Conservation (phyloP, 2,329 filamentous ascomycete species). For the Colletotrichum liriopes region DNA sequence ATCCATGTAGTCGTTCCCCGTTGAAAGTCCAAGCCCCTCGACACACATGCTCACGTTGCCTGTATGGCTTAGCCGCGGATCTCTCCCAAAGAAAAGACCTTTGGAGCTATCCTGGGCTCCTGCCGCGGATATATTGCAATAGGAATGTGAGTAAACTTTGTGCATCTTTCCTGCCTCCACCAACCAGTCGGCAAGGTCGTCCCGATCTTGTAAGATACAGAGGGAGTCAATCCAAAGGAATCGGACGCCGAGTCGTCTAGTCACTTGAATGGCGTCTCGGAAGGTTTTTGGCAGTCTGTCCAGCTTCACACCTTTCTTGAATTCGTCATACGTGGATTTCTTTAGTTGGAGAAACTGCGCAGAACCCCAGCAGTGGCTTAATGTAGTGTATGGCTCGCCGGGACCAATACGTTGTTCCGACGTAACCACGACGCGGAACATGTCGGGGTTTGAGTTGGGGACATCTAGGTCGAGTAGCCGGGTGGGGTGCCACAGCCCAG, state of each 20-base stretch:
- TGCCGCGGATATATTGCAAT: conserved; percentile 44
- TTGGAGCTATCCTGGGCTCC: conserved; percentile 34
- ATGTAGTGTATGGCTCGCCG: background rate
- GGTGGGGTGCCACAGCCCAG: conserved; percentile 16
- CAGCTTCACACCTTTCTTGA: background rate
- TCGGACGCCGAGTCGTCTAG: conserved; percentile 9
- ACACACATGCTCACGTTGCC: background rate
- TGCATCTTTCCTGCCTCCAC: conserved; percentile 42
- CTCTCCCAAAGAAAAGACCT: conserved; percentile 23
- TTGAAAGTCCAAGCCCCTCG: background rate
- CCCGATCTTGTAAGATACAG: conserved; percentile 41
- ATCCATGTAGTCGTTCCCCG: background rate
- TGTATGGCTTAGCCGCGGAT: background rate
- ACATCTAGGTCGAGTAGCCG: conserved; percentile 11
- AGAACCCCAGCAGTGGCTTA: conserved; percentile 34
- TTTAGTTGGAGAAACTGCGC: conserved; percentile 28
- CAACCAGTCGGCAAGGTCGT: conserved; percentile 43
- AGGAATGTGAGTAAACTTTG: conserved; percentile 43
- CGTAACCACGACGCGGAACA: background rate
- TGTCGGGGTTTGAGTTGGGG: background rate
- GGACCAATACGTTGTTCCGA: background rate
- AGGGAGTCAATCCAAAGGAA: conserved; percentile 42
- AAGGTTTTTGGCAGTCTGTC: conserved; percentile 32
- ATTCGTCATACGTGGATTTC: background rate
- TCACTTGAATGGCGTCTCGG: conserved; percentile 28